Evolutionary conservation across 495 filamentous ascomycete species (phyloP), one percentile per base, ranked within the genome.

Genomic region (Aspergillus funiculosus): DNA sequence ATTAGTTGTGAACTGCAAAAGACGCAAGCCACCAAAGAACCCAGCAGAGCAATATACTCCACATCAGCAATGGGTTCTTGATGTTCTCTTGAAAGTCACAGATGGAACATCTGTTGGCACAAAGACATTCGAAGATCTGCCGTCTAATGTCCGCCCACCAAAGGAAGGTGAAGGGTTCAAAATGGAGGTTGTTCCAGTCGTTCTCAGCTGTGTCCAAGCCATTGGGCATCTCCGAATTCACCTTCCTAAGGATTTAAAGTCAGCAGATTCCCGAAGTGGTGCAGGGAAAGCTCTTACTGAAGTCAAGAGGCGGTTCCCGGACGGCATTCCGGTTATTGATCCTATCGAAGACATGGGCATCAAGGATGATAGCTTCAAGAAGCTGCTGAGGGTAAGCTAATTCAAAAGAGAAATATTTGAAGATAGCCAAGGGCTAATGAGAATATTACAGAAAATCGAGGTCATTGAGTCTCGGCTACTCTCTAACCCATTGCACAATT

Each of bases 271-370:
- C 27, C 72, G 80, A 22, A 83, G 85, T 18, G 68, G 54, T 0
- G 78, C 86, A 24, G 81, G 80, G 17, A 85, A 83, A 53, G 57
- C 75, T 7, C 54, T 96, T 19, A 77, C 79, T 22, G 89, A 96
- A 57, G 80, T 91, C 4, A 73, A 82, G 52, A 78, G 75, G 48
- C 81, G 94, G 26, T 95, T 98, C 67, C 86, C 87, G n/a, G 94
- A 97, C 62, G 92, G 92, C 2, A 66, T 97, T 39, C 81, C 92
- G 9, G 64, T 89, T 5, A 62, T 97, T 21, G 92, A 98, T 60
- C 94, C 92, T 0, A 80, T 98, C 39, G 89, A 97, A 58, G 86
- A 94, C 57, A 96, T 97, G 92, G 71, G 76, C 10, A 96, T 98
- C 60, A 82, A 72, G 11, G 92, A 97, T 60, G 87, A 92, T 4